Conservation (phyloP, 495 filamentous ascomycete genomes). For the Cudoniella acicularis region DNA sequence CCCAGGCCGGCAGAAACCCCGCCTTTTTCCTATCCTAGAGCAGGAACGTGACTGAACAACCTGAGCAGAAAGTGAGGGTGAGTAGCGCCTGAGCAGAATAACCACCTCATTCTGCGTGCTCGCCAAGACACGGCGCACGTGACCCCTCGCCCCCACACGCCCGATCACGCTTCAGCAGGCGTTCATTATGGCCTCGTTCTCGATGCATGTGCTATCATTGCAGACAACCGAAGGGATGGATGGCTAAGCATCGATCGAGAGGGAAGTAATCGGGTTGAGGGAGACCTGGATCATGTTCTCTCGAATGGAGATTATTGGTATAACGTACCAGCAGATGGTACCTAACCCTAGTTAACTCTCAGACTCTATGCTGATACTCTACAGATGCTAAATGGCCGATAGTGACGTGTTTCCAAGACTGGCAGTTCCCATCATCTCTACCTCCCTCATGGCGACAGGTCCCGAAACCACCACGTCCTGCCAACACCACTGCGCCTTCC, state of each 20-base stretch:
- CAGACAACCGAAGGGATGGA: conserved; percentile 13
- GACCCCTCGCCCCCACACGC: conserved; percentile 7
- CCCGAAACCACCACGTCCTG: background rate
- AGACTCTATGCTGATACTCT: background rate
- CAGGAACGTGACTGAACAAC: too few relatives aligned
- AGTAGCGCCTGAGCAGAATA: too few relatives aligned
- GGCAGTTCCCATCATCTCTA: conserved; percentile 4
- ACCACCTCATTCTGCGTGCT: too few relatives aligned
- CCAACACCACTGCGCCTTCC: conserved; percentile 7
- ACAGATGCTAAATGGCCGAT: conserved; percentile 1
- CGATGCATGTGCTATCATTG: conserved; percentile 8
- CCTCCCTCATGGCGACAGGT: background rate
- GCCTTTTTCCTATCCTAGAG: background rate
- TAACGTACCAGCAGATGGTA: background rate
- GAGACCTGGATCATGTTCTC: conserved; percentile 5
- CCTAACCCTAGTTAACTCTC: background rate
- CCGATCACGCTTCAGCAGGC: conserved; percentile 10
- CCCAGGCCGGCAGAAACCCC: too few relatives aligned
- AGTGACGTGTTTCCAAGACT: conserved; percentile 12
- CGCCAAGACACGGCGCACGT: too few relatives aligned
- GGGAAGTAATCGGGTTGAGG: background rate
- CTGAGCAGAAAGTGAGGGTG: too few relatives aligned
- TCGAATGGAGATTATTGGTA: conserved; percentile 8
- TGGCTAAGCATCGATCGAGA: conserved; percentile 11
- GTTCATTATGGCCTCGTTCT: conserved; percentile 13